Conservation (phyloP, 768 basidiomycete genomes). For the Leccinum broughii region DNA sequence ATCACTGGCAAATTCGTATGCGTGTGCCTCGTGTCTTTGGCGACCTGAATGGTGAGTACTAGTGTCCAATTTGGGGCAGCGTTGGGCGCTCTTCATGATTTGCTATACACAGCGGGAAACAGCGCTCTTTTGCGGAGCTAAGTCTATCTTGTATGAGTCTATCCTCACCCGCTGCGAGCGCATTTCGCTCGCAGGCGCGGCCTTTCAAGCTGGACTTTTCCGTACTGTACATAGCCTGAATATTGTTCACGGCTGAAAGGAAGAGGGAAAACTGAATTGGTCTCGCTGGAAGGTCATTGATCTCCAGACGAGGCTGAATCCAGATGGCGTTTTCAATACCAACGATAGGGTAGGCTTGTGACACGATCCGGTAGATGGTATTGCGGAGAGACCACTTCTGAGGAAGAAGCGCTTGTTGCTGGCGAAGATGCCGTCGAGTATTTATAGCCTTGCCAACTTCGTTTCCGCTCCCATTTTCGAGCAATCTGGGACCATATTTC, state of each 20-base stretch:
- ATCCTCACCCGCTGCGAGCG: too few species aligned
- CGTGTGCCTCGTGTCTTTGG: conserved; percentile 3
- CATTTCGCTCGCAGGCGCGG: too few species aligned
- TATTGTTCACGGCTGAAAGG: conserved; percentile 12
- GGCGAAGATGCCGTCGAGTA: not conserved
- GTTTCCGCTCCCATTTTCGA: conserved; percentile 1
- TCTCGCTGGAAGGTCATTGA: conserved; percentile 15
- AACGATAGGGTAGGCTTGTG: conserved; percentile 15
- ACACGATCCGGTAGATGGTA: conserved; percentile 7
- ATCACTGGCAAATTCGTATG: not conserved
- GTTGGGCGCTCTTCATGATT: conserved; percentile 39
- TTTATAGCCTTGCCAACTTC: not conserved
- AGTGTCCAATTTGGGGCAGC: too few species aligned
- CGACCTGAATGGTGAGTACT: conserved; percentile 22
- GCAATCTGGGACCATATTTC: not conserved
- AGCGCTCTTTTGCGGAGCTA: conserved; percentile 17
- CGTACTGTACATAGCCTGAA: conserved; percentile 6
- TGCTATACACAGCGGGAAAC: conserved; percentile 58
- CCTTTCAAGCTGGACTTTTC: not conserved
- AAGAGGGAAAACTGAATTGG: conserved; percentile 21
- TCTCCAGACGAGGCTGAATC: conserved; percentile 16
- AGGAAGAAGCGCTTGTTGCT: not conserved
- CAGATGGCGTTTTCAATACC: conserved; percentile 1
- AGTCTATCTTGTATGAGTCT: too few species aligned
- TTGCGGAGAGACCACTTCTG: not conserved